Conservation (phyloP, 306 rosid genomes). For the Prunus padus region DNA sequence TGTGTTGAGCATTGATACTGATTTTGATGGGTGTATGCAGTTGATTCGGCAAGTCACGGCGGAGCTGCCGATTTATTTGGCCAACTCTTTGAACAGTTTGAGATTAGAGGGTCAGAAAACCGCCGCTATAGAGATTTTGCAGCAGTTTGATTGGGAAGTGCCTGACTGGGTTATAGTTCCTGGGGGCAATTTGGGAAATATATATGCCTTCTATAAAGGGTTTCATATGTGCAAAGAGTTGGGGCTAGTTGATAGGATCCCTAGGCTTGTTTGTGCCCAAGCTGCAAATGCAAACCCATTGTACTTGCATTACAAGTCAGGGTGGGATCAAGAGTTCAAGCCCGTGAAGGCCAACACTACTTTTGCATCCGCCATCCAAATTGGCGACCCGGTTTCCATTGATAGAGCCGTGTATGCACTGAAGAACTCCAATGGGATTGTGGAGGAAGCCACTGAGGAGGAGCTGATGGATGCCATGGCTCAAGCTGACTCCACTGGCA, state of each 20-base stretch:
- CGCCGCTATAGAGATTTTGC: slow-evolving; percentile 81
- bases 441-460: slow-evolving; percentile 91
- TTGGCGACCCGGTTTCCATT: slow-evolving; percentile 86
- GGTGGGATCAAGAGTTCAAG: slow-evolving; percentile 65
- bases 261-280: slow-evolving; percentile 90
- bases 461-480: slow-evolving; percentile 87
- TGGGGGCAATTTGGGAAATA: slow-evolving; percentile 76
- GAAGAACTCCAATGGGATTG: slow-evolving; percentile 68
- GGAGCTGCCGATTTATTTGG: slow-evolving; percentile 67
- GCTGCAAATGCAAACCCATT: slow-evolving; percentile 84
- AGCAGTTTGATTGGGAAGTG: slow-evolving; percentile 84
- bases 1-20: slow-evolving; percentile 75
- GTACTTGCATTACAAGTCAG: slow-evolving; percentile 62
- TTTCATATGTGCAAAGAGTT: slow-evolving; percentile 74
- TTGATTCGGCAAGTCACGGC: slow-evolving; percentile 73
- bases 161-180: slow-evolving; percentile 92
- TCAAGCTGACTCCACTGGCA: slow-evolving; percentile 81
- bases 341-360: slow-evolving; percentile 57
- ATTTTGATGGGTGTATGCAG: slow-evolving; percentile 87
- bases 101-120: slow-evolving; percentile 84
- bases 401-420: slow-evolving; percentile 80
- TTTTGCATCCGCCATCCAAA: slow-evolving; percentile 80
- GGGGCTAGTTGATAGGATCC: slow-evolving; percentile 76
- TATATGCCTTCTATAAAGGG: slow-evolving; percentile 85
- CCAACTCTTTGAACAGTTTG: slow-evolving; percentile 68